Percentiles rank a stretch among this genome's conserved stretches.
phyloP scores from a whole-genome alignment of 768 basidiomycete species.

The Suillus weaverae region DNA sequence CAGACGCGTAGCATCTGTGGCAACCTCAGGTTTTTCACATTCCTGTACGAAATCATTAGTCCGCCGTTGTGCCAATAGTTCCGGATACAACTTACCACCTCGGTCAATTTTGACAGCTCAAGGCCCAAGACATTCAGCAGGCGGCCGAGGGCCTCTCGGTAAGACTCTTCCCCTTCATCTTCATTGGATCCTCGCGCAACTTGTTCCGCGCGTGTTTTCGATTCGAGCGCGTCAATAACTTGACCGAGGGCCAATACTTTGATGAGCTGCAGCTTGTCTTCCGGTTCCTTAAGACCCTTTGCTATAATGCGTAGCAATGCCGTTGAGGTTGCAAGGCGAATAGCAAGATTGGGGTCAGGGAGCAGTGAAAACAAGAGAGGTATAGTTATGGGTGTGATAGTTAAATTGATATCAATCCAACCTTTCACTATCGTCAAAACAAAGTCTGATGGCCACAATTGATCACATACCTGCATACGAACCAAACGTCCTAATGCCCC shows the following conservation, averaged over 20 bases:
- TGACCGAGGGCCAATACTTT: conserved; percentile 85
- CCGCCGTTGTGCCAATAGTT: not conserved
- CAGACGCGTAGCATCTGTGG: conserved; percentile 61
- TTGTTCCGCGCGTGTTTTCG: conserved; percentile 69
- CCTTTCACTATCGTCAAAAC: conserved; percentile 48
- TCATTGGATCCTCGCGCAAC: conserved; percentile 62
- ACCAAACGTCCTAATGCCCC: conserved; percentile 89
- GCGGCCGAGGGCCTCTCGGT: conserved; percentile 85
- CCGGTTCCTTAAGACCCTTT: conserved; percentile 91
- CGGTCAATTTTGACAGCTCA: conserved; percentile 81
- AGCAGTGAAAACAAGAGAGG: conserved; percentile 83
- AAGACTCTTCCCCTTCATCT: conserved; percentile 88
- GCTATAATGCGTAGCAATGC: conserved; percentile 80
- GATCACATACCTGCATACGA: conserved; percentile 86
- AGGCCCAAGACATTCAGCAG: conserved; percentile 79
- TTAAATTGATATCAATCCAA: conserved; percentile 97
- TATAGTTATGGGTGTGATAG: conserved; percentile 88
- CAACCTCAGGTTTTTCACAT: conserved; percentile 54
- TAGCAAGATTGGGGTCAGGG: conserved; percentile 70
- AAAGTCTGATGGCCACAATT: not conserved
- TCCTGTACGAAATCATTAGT: conserved; percentile 45
- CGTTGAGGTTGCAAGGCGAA: conserved; percentile 82
- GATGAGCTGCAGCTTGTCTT: conserved; percentile 86
- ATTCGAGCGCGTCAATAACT: conserved; percentile 79
- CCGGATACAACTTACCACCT: conserved; percentile 44